Evolutionary conservation across 2,329 filamentous ascomycete species (phyloP).

Genomic region (Nemania bipapillata): DNA sequence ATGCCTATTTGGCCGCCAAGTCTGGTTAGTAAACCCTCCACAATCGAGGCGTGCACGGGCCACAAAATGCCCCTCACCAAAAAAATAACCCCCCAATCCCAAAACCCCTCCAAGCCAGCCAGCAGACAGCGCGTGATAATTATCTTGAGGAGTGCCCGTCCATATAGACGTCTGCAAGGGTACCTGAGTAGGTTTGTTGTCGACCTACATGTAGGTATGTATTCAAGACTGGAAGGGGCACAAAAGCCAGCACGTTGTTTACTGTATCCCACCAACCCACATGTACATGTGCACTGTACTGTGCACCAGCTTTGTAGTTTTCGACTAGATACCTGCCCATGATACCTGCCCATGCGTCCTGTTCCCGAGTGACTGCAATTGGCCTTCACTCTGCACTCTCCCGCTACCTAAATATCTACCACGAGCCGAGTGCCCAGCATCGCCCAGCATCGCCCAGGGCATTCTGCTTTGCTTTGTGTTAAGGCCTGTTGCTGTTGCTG

Average conservation of each 20-base stretch:
- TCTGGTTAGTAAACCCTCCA: conserved; percentile 11
- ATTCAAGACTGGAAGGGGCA: too few relatives aligned
- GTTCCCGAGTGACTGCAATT: background rate
- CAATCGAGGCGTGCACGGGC: conserved; percentile 15
- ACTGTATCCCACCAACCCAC: too few relatives aligned
- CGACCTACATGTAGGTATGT: background rate
- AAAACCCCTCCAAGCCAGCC: conserved; percentile 13
- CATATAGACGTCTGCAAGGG: too few relatives aligned
- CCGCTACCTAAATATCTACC: background rate
- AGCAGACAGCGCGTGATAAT: background rate
- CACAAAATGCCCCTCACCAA: conserved; percentile 5
- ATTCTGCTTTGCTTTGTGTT: conserved; percentile 4
- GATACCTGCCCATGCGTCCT: too few relatives aligned
- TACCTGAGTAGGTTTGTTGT: background rate
- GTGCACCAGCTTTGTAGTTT: too few relatives aligned
- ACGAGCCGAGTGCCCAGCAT: background rate
- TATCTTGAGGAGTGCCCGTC: background rate
- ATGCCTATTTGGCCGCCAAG: background rate
- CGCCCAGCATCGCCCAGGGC: background rate
- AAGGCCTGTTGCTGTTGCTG: background rate
- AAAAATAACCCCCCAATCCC: background rate
- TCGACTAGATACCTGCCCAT: too few relatives aligned
- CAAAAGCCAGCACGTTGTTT: too few relatives aligned
- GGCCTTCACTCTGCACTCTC: background rate
- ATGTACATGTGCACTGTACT: too few relatives aligned